Evolutionary conservation across 768 basidiomycete genomes (phyloP), one percentile per base, ranked within the genome.

Genomic region (Podaxis rugospora): DNA sequence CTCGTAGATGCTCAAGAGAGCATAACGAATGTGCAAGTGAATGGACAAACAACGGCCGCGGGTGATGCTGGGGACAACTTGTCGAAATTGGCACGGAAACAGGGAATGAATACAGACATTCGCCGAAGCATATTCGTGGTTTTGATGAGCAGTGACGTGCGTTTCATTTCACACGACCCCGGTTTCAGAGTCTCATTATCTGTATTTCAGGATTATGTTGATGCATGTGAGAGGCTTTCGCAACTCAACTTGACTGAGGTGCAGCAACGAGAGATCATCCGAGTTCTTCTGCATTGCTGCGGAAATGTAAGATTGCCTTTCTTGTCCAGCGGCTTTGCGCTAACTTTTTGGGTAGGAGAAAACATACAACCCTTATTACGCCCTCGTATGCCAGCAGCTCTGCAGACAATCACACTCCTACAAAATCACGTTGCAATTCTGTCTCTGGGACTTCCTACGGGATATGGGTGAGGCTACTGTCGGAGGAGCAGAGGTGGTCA

Each of bases 41-140:
- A 55, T 67, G 72, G 47, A 68, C 72, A 44, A 66, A 64, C 16
- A 66, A 64, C 7, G 71, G 71, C 46, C 18, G 61, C 42, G 44
- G 59, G n/a, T 47, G 74, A 75, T 44, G 67, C 69, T 3, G 67
- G 69, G 28, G 78, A 74, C 47, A 70, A 76, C 4, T 76, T 98
- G 35, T 64, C 89, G 40, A 89, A 87, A 66, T 80, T 98, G n/a
- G 96, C 97, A 3, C 82, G 86, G 65, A 89, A 87, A 69, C 97
- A 99, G 71, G 97, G 97, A 21, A 98, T 99, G 96, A 99, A 99
- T 69, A 98, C 95, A 1, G 97, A 98, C 66, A 88, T 98, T 40
- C 83, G 96, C 39, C 80, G 93, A 63, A 88, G 90, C 58, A 87
- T 98, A 55, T 99, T 99, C 68, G 86, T 95, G 14, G 89, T 95